phyloP scores from a whole-genome alignment of 257 asterid species.

The Solanum virginianum region DNA sequence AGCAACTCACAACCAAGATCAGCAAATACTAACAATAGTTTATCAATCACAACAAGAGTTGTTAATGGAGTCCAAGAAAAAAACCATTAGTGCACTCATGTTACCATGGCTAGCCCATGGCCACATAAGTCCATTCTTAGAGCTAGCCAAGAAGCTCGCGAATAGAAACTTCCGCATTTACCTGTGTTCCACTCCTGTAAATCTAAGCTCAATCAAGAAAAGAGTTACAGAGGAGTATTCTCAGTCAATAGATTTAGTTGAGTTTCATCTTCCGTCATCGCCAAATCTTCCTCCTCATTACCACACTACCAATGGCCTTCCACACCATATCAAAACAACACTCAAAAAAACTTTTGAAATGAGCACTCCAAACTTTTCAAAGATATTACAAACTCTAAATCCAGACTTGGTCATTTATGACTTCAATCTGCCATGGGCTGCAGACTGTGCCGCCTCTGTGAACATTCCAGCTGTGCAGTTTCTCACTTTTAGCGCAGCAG shows the following conservation, averaged over 20 bases:
- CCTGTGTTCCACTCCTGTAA: background rate
- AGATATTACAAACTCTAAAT: background rate
- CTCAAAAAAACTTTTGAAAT: background rate
- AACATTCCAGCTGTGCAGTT: background rate
- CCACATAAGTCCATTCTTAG: background rate
- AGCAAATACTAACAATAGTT: background rate
- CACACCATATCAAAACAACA: background rate
- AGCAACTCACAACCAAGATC: background rate
- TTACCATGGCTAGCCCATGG: background rate
- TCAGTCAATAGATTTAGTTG: background rate
- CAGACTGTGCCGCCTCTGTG: background rate
- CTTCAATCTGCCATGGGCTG: background rate
- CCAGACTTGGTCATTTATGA: background rate
- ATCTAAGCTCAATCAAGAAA: background rate
- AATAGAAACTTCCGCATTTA: background rate
- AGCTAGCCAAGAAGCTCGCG: background rate
- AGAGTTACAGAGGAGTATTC: background rate
- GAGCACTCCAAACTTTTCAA: background rate
- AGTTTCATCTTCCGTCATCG: background rate
- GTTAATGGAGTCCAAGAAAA: background rate
- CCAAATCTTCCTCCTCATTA: background rate
- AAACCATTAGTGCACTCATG: background rate
- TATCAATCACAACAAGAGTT: background rate
- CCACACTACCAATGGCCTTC: background rate
- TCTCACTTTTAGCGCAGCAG: background rate